Conservation (phyloP, 2,329 filamentous ascomycete species). For the Juglanconis juglandina region DNA sequence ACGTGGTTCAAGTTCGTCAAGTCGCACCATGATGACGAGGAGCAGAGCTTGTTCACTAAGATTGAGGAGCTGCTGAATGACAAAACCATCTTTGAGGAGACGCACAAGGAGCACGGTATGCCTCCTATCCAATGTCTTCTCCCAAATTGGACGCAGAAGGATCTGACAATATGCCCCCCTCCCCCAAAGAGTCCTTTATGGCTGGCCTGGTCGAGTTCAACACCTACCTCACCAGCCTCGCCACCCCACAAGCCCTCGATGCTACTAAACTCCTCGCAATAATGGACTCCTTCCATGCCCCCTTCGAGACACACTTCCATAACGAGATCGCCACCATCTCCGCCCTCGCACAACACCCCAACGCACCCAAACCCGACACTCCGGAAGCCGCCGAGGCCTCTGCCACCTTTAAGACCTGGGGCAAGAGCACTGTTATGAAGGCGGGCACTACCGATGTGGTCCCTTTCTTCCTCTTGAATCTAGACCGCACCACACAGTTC, state of each 20-base stretch:
- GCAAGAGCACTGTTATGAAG: slow-evolving; percentile 61
- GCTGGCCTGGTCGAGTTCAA: slow-evolving; percentile 49
- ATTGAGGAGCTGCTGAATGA: slow-evolving; percentile 50
- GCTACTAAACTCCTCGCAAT: slow-evolving; percentile 43
- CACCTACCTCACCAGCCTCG: slow-evolving; percentile 45
- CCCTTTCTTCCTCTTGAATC: slow-evolving; percentile 62
- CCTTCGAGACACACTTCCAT: slow-evolving; percentile 55
- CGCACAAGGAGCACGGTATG: slow-evolving; percentile 54
- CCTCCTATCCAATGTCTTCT: neutral
- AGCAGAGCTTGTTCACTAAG: slow-evolving; percentile 52
- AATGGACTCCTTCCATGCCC: slow-evolving; percentile 47
- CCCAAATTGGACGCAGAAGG: neutral
- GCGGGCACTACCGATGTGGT: slow-evolving; percentile 57
- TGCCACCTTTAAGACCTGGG: slow-evolving; percentile 56
- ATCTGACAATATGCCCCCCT: neutral
- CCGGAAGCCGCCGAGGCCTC: slow-evolving; percentile 43
- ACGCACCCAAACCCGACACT: slow-evolving; percentile 45
- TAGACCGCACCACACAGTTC: slow-evolving; percentile 48
- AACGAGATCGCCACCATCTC: slow-evolving; percentile 53
- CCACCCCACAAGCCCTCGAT: slow-evolving; percentile 40
- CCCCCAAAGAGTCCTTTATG: slow-evolving; percentile 43
- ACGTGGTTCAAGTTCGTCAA: slow-evolving; percentile 58
- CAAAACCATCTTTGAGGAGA: slow-evolving; percentile 48
- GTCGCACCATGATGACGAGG: slow-evolving; percentile 60
- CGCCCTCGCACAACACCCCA: slow-evolving; percentile 45